Base-by-base conservation (phyloP, 2,329 filamentous ascomycete genomes). In the Cercospora sojina region DNA sequence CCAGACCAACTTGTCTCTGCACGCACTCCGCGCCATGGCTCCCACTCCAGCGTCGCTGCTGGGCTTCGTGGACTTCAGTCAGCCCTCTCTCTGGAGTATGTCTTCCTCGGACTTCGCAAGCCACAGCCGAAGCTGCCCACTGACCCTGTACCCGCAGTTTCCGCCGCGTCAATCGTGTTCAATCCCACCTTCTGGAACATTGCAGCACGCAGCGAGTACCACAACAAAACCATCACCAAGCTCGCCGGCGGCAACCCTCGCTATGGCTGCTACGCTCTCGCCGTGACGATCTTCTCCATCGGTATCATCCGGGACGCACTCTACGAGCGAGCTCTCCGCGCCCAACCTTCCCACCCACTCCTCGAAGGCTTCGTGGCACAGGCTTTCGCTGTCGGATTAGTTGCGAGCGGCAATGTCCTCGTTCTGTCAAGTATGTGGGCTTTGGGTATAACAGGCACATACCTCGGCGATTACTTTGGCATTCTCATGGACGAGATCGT, bases 151-250 rank as follows among this genome's bases (percentile, higher is more conserved):
- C 6, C 27, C 60, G 35, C 64, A 73, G 70, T 74, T 47, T 68
- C 73, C 16, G 73, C 70, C 56, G 85, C 84, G 64, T 87, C 91
- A 62, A 96, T 99, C 80, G 86, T 90, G 58, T 98, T 99, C 82
- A 99, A 99, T 81, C 95, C 95, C 23, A 90, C 95, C n/a, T 98
- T 97, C 81, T 99, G 95, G 95, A 99, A 99, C 79, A 91, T 93
- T 75, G 88, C 92, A 73, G 93, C 93, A 68, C 90, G 93, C 75
- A 69, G 78, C 94, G 95, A 99, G 83, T 98, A 98, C 83, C 90
- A 89, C 81, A 93, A 91, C 80, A 93, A 93, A 78, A 83, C 92
- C 78, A 86, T 99, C 69, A 97, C 94, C 71, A 92, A 90, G 77
- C 86, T 95, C 70, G 96, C 96, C 74, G 87, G 89, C 70, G 91